Conservation (phyloP, 2,329 filamentous ascomycete species). For the Albifimbria verrucaria region DNA sequence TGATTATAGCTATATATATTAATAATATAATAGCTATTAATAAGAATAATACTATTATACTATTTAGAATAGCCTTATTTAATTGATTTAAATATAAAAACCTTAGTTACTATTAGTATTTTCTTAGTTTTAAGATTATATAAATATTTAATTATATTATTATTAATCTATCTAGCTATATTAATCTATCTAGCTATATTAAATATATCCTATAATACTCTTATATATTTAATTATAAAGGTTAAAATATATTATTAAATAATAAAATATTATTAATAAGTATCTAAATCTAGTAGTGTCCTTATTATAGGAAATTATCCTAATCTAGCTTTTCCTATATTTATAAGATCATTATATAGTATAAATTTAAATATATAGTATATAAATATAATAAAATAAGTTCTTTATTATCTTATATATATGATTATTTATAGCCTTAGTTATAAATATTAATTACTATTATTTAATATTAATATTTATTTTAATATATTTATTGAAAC, state of each 20-base stretch:
- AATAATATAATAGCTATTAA: no score
- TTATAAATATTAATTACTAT: not conserved
- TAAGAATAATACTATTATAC: no score
- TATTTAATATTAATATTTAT: not conserved
- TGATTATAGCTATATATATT: not conserved
- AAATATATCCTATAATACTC: not conserved
- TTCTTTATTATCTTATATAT: not conserved
- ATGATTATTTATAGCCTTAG: not conserved
- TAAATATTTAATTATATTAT: conserved; percentile 4
- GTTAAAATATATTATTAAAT: no score
- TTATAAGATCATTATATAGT: not conserved
- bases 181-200: no score
- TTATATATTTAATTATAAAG: no score
- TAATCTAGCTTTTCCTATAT: no score
- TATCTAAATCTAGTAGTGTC: no score
- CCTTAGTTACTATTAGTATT: no score
- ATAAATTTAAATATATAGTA: not conserved
- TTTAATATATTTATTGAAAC: not conserved
- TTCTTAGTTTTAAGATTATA: not conserved
- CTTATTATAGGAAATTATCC: no score
- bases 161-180: not conserved
- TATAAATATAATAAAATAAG: not conserved
- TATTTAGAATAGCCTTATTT: conserved; percentile 2
- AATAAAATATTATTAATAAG: no score
- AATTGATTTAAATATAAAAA: no score